Base-by-base conservation (phyloP, 2,329 filamentous ascomycete species). In the Ascosphaera apis region DNA sequence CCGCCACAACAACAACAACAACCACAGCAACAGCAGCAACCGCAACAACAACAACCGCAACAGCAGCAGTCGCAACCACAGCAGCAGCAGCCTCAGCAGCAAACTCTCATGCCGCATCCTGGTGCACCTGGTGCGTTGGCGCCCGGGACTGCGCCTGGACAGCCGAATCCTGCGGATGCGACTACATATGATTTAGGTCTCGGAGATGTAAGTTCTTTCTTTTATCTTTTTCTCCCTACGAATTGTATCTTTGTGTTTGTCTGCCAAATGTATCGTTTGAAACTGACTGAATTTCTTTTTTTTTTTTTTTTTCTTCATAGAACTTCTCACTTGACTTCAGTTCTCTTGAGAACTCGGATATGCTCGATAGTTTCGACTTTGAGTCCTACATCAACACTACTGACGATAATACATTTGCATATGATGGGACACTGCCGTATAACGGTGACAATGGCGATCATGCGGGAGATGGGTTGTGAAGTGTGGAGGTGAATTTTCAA, bases 381-480 rank as follows among this genome's bases (percentile, higher is more conserved):
- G 71, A 75, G 47, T 69, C 65, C 12, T 76, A 75, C 56, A 56
- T 76, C 36, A 69, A 73, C 45, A 68, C 64, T 28, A 66, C 66
- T 43, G 57, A 56, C 37, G 47, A 48, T n/a, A 47, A 49, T 25
- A 51, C 50, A 15, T 61, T 61, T 43, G 53, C 53, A 17, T 61
- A 61, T 39, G 55, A 58, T 31, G 52, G 55, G 15, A 57, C 44
- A 41, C 49, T 56, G 38, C 39, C 48, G 31, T 57, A 56, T 40
- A 40, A 48, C 23, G 45, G 34, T 9, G 57, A 60, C 41, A 53
- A 55, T 44, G 57, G 60, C 42, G 57, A 58, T 34, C 54, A 54
- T 44, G 47, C 53, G 39, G 50, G 49, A 36, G 53, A 55, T 37
- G 43, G 45, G 44, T 42, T 56, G 43, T 57, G 48, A 54, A 52